Base-by-base conservation (phyloP, 768 basidiomycete species). In the Suillus alpinus region DNA sequence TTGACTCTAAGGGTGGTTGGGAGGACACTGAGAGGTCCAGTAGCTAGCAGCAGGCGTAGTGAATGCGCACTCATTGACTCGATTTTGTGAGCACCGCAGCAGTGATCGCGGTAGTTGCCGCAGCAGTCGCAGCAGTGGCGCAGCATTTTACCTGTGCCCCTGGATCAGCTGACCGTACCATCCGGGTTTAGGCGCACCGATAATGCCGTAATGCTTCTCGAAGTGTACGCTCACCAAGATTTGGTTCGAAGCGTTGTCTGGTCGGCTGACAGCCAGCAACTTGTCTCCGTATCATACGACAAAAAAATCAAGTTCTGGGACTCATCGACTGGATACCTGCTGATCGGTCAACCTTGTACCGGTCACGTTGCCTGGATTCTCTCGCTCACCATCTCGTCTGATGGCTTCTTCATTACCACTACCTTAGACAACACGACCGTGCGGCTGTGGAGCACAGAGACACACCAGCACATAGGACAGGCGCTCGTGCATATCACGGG, bases 151-250 rank as follows among this genome's bases (percentile, higher is more conserved):
- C n/a, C n/a, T n/a, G n/a, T n/a, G 64, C 59, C 4, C 44, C 53
- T 26, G 63, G 63, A 4, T 63, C 56, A 32, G n/a, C 36, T 75
- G 77, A 5, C 75, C 20, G 20, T n/a, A 44, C 57, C 31, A 71
- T 75, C 23, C 43, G 57, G 8, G 36, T 57, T 41, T 46, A 3
- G 57, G 56, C 14, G 36, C 29, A 13, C n/a, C n/a, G 7, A 26
- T n/a, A 46, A 29, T 13, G 31, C 41, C 18, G 31, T 20, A n/a
- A 31, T 20, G 34, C 40, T 57, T 36, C 44, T 71, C 20, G 65
- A 71, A 4, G 31, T 31, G 3, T 18, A 31, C 29, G 29, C 47
- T 56, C 41, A 32, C 26, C 56, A 23, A 44, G n/a, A 14, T 36
- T 41, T 31, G 9, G 47, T 59, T 43, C 40, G 40, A 18, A 31